phyloP scores from a whole-genome alignment of 2,329 filamentous ascomycete genomes.

The Fusarium equiseti region DNA sequence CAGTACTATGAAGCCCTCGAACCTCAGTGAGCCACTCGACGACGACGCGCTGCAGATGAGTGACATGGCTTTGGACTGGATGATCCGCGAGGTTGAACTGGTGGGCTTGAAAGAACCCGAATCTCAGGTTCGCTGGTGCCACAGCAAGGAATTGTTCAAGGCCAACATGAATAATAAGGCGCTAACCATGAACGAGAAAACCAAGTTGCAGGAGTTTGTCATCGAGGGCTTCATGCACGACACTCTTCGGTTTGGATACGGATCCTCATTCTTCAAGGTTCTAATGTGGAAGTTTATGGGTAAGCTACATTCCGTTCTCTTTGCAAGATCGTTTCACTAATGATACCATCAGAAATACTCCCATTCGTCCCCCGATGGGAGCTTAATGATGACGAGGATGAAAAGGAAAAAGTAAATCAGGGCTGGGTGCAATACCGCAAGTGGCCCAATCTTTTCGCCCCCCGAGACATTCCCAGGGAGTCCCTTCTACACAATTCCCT shows the following conservation, averaged over 20 bases:
- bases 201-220: background rate
- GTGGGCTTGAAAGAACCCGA: conserved; percentile 48
- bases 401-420: background rate
- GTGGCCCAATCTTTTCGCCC: background rate
- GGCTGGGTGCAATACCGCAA: background rate
- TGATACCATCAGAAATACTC: background rate
- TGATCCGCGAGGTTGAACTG: conserved; percentile 61
- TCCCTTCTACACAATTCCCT: conserved; percentile 5
- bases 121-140: conserved; percentile 52
- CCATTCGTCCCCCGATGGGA: conserved; percentile 4
- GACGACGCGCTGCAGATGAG: conserved; percentile 58
- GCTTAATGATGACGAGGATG: background rate
- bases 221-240: conserved; percentile 53
- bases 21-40: conserved; percentile 32
- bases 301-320: conserved; percentile 24
- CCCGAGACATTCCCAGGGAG: background rate
- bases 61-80: conserved; percentile 64
- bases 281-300: conserved; percentile 59
- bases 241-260: conserved; percentile 52
- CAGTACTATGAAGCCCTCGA: conserved; percentile 47
- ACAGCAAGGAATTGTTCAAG: conserved; percentile 48
- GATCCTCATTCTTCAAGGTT: conserved; percentile 54
- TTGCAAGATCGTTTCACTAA: background rate
- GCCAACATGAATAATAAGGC: conserved; percentile 46
- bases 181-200: background rate